These are phyloP conservation scores for Tuber brumale DNA, from an alignment of 495 filamentous ascomycete genomes.

Conservation along the genomic window DNA sequence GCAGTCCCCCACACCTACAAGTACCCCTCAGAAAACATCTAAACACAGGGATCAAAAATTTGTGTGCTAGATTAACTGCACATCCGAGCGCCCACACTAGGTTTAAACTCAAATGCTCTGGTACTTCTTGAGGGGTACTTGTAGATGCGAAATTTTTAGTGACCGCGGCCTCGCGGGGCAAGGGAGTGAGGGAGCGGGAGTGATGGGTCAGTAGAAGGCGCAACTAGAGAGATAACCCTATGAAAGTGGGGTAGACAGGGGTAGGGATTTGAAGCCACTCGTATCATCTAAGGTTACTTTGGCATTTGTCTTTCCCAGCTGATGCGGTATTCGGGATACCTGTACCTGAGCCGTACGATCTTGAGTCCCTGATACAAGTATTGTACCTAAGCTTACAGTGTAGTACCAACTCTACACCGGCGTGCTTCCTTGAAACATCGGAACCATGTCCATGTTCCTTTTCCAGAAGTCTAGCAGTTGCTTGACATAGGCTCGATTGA, in stretches of 20 bases:
- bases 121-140: no score
- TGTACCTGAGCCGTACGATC: neutral
- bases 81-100: no score
- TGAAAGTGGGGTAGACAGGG: neutral
- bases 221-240: neutral
- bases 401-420: neutral
- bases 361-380: neutral
- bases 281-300: neutral
- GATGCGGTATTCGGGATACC: neutral
- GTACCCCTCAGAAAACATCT: no score
- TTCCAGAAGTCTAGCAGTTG: neutral
- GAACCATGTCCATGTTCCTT: neutral
- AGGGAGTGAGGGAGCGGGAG: neutral
- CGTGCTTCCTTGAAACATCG: neutral
- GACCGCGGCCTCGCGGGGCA: neutral
- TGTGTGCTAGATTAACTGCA: no score
- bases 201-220: neutral
- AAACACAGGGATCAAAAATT: no score
- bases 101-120: no score
- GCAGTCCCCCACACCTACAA: neutral
- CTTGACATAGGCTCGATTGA: neutral
- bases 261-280: neutral
- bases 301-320: neutral
- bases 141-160: neutral
- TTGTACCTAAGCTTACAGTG: neutral